Evolutionary conservation across 768 basidiomycete species (phyloP).

Genomic region (Russula vinacea): DNA sequence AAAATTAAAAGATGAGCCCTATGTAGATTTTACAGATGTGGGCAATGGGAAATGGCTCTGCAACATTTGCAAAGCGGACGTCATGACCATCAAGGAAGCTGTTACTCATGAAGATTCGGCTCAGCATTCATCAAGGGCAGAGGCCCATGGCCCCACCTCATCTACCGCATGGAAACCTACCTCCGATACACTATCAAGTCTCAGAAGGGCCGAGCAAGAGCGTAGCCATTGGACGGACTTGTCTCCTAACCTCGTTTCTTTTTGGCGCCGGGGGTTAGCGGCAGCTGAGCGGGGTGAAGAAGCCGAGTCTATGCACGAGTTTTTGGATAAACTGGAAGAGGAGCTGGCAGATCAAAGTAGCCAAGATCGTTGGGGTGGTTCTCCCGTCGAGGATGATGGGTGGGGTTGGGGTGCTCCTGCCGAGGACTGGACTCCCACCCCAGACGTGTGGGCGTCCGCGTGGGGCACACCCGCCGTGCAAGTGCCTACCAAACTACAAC

Average conservation of each 20-base stretch:
- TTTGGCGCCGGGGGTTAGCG: slow-evolving; percentile 26
- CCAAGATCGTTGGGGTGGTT: slow-evolving; percentile 10
- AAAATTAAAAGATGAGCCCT: not conserved
- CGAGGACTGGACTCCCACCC: slow-evolving; percentile 26
- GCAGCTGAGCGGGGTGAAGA: slow-evolving; percentile 29
- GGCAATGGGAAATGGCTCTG: slow-evolving; percentile 37
- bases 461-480: slow-evolving; percentile 12
- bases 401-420: slow-evolving; percentile 24
- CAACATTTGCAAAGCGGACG: slow-evolving; percentile 36
- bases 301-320: slow-evolving; percentile 27
- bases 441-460: slow-evolving; percentile 20
- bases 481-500: slow-evolving; percentile 5
- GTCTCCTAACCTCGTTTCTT: slow-evolving; percentile 24
- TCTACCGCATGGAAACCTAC: slow-evolving; percentile 8
- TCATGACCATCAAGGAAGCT: slow-evolving; percentile 35
- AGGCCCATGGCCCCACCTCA: slow-evolving; percentile 22
- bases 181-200: not conserved
- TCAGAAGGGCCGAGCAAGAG: slow-evolving; percentile 23
- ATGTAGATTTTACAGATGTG: slow-evolving; percentile 32
- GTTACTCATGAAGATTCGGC: slow-evolving; percentile 36
- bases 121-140: slow-evolving; percentile 29
- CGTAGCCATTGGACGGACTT: slow-evolving; percentile 23
- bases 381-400: slow-evolving; percentile 9
- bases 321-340: slow-evolving; percentile 26
- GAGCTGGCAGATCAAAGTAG: slow-evolving; percentile 10